These are phyloP conservation scores for Apiotrichum domesticum DNA, from an alignment of 1,284 basidiomycete species.

Conservation along the genomic window DNA sequence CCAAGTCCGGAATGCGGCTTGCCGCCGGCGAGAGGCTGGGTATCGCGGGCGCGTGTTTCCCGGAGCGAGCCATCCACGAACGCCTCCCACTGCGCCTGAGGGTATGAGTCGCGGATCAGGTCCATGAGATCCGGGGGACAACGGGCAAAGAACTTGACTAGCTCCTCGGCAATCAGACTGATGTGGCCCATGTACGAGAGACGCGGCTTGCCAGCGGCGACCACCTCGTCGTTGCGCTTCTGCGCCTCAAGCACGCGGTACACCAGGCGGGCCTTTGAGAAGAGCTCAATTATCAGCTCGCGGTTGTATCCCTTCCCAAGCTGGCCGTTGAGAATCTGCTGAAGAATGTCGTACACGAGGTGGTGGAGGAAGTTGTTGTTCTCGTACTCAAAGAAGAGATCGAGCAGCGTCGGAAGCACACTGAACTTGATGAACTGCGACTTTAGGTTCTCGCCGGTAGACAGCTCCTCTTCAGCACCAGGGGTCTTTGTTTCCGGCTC, in stretches of 20 bases:
- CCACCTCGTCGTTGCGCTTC: slow-evolving; percentile 58
- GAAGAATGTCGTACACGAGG: slow-evolving; percentile 91
- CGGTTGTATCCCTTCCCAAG: slow-evolving; percentile 70
- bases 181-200: slow-evolving; percentile 97
- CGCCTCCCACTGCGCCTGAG: slow-evolving; percentile 76
- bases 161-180: slow-evolving; percentile 63
- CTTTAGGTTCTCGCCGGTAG: slow-evolving; percentile 69
- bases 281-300: slow-evolving; percentile 71
- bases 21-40: slow-evolving; percentile 71
- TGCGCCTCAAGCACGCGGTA: slow-evolving; percentile 79
- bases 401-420: slow-evolving; percentile 67
- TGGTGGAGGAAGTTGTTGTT: slow-evolving; percentile 99
- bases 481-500: slow-evolving; percentile 9
- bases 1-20: slow-evolving; percentile 34
- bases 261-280: slow-evolving; percentile 71
- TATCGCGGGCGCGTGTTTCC: slow-evolving; percentile 77
- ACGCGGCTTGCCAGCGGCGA: slow-evolving; percentile 50
- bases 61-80: slow-evolving; percentile 75
- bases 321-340: slow-evolving; percentile 87
- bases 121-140: slow-evolving; percentile 74
- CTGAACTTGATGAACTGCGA: slow-evolving; percentile 63
- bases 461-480: slow-evolving; percentile 13
- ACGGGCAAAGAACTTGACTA: slow-evolving; percentile 55
- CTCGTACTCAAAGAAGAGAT: slow-evolving; percentile 90
- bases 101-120: slow-evolving; percentile 60